Evolutionary conservation across 2,329 filamentous ascomycete species (phyloP), one percentile per base, ranked within the genome.

Genomic region (Microdochium nivale): DNA sequence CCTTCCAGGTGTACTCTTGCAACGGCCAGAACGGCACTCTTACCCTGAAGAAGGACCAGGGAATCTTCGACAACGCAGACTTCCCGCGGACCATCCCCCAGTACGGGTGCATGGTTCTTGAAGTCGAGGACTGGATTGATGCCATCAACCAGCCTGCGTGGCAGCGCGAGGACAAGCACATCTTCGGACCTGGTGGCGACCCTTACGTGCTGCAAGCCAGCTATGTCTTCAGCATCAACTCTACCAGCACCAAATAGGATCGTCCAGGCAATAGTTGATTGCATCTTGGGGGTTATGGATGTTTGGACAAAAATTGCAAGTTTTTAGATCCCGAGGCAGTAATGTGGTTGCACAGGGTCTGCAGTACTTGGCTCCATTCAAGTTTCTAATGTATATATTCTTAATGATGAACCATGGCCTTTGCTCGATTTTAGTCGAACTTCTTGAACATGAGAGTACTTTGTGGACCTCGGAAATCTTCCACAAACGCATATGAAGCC

Each of bases 51-150:
- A 72, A 73, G 54, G 86, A 81, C 0, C 87, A 90, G 66, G 87
- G 87, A 16, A 70, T 86, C 3, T 68, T 73, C 55, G 74, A 79
- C 55, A 68, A 78, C 54, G 56, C 69, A 1, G 68, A 71, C 30
- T 79, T 83, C 59, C 79, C 81, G 3, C 75, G 84, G 35, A 79
- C 79, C 8, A 85, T 90, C 25, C 77, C 81, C 52, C 66, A 91
- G 73, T 89, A 90, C 63, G 90, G 89, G 30, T 96, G 92, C 68
- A 64, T 96, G 25, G 92, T 96, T 48, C 79, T 96, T 68, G 92
- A 96, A 72, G 88, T 94, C 13, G 82, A 96, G 75, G 90, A 94
- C 67, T 96, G 84, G 81, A 95, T 96, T 63, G 91, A 95, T 65
- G 90, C 79, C 25, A 94, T 97, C 71, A 96, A 96, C 71, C 81